These are phyloP conservation scores for Cladosporium sphaerospermum DNA, from an alignment of 2,329 filamentous ascomycete species.

Conservation along the genomic window DNA sequence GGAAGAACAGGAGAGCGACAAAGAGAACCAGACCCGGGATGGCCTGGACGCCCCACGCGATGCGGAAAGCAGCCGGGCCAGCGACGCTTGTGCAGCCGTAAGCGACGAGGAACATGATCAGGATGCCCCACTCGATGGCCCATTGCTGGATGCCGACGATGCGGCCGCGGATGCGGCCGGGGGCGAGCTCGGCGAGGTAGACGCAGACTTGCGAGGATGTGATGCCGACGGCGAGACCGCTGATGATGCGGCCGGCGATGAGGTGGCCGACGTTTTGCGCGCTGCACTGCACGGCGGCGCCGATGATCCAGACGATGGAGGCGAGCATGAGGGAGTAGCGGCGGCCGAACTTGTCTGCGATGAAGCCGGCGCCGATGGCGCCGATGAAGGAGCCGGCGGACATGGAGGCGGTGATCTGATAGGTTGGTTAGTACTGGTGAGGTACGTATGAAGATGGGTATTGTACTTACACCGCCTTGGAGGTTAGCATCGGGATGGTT, in stretches of 20 bases:
- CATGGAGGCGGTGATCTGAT: conserved; percentile 59
- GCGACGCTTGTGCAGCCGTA: conserved; percentile 56
- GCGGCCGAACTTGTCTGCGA: conserved; percentile 52
- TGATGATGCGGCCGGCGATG: conserved; percentile 62
- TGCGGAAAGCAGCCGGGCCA: conserved; percentile 43
- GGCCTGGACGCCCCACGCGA: conserved; percentile 38
- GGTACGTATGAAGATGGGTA: background rate
- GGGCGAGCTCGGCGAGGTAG: conserved; percentile 57
- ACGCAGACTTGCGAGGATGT: conserved; percentile 62
- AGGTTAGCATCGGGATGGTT: conserved; percentile 47
- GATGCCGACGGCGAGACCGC: conserved; percentile 66
- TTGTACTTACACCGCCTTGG: conserved; percentile 47
- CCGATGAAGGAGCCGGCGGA: conserved; percentile 64
- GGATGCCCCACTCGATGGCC: conserved; percentile 59
- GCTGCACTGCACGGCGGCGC: conserved; percentile 56
- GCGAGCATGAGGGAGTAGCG: conserved; percentile 49
- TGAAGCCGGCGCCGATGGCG: conserved; percentile 51
- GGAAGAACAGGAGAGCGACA: conserved; percentile 36
- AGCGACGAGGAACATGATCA: conserved; percentile 63
- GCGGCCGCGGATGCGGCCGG: conserved; percentile 50
- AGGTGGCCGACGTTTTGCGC: conserved; percentile 62
- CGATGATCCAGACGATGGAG: conserved; percentile 38
- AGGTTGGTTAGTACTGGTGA: background rate
- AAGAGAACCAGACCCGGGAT: conserved; percentile 36
- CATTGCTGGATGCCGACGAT: conserved; percentile 67